Evolutionary conservation across 352 stramenopile species (phyloP).

Genomic region (Albugo laibachii): DNA sequence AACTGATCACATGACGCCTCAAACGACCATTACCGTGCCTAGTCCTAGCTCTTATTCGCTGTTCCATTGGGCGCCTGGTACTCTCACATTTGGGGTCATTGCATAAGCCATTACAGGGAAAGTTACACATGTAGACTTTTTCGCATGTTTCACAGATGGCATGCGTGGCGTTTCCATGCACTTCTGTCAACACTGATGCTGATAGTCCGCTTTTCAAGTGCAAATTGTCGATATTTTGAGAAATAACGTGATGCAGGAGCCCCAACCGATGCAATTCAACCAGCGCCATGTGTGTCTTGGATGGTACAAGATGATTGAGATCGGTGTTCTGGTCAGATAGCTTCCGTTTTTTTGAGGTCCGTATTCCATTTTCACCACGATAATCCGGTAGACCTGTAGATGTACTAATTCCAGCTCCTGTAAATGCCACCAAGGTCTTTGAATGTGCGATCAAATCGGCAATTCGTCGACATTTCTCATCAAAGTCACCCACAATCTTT

Average conservation of each 20-base stretch:
- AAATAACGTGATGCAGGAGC: constrained; percentile 56
- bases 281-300: constrained; percentile 62
- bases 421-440: constrained; percentile 61
- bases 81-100: constrained; percentile 35
- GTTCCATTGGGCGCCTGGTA: constrained; percentile 35
- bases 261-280: constrained; percentile 51
- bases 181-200: constrained; percentile 29
- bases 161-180: constrained; percentile 67
- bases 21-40: constrained; percentile 54
- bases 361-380: constrained; percentile 57
- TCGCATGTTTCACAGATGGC: constrained; percentile 72
- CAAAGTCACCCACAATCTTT: constrained; percentile 10
- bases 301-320: constrained; percentile 48
- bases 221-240: constrained; percentile 72
- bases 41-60: constrained; percentile 39
- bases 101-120: constrained; percentile 50
- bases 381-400: constrained; percentile 66
- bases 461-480: constrained; percentile 33
- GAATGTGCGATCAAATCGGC: constrained; percentile 33
- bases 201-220: constrained; percentile 64
- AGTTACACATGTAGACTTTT: constrained; percentile 57
- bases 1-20: constrained; percentile 58
- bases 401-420: constrained; percentile 58
- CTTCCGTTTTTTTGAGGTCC: constrained; percentile 8
- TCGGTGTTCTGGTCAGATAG: constrained; percentile 6